Evolutionary conservation across 2,329 filamentous ascomycete species (phyloP), one percentile per base, ranked within the genome.

Genomic region (Ophiocordyceps camponoti-saundersi): DNA sequence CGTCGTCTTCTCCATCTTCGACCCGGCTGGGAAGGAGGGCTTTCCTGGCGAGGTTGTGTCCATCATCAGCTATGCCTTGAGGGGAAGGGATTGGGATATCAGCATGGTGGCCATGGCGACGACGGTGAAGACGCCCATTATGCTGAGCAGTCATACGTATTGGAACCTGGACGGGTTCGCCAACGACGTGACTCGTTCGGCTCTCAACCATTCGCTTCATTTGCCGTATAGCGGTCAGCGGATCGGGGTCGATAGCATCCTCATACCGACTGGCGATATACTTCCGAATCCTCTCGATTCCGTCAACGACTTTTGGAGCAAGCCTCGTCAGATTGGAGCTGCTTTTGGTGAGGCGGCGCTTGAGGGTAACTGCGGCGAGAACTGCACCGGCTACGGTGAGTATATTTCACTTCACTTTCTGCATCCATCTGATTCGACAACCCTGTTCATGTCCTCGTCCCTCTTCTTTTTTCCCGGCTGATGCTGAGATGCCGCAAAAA

Each of bases 151-250:
- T 53, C 70, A 85, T 68, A 77, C 75, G 8, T 90, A 90, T 70
- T 90, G 84, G 85, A 89, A 89, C 60, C 69, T 90, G 42, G 84
- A 89, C 56, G 85, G 80, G 32, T 90, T 84, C 56, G 72, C 80
- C 56, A 86, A 88, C 65, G 77, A 81, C 48, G 71, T 82, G 59
- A 84, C 81, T 2, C 68, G 70, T 48, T 69, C 66, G 2, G 72
- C 74, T 15, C 69, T 85, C 47, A 84, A 88, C 65, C 81, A 88
- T 66, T 82, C 79, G 15, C 70, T 89, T 43, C 71, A 80, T 59
- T 59, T 89, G 59, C 85, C 85, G 3, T 85, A 85, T 65, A 79
- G 77, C 45, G 80, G 80, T 36, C 77, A 81, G 62, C 73, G 82
- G 49, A 68, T 87, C 18, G 82, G 61, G 22, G 75, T 79, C 11